Evolutionary conservation across 1,284 basidiomycete genomes (phyloP).

Genomic region (Marasmius oreades): DNA sequence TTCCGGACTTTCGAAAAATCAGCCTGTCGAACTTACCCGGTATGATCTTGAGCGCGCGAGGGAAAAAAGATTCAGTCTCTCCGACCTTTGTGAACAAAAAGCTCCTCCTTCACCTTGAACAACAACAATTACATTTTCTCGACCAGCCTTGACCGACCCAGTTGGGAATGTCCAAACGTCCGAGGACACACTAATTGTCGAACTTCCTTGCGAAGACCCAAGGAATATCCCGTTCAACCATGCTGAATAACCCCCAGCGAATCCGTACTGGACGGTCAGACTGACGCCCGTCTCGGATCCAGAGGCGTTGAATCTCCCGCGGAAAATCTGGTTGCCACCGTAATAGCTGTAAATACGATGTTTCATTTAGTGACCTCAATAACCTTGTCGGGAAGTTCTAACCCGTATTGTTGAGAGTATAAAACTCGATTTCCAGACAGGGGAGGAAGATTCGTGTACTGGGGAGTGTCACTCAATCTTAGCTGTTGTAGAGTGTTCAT

Average conservation of each 20-base stretch:
- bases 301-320: conserved; percentile 46
- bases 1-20: no score
- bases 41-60: no score
- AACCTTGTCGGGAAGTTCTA: conserved; percentile 6
- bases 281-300: conserved; percentile 40
- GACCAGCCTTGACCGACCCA: conserved; percentile 29
- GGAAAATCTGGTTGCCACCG: conserved; percentile 46
- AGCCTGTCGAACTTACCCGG: no score
- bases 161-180: conserved; percentile 38
- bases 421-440: conserved; percentile 38
- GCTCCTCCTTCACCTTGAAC: conserved; percentile 39
- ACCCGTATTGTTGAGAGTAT: conserved; percentile 52
- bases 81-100: not conserved
- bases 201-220: conserved; percentile 42
- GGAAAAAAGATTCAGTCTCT: no score
- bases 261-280: conserved; percentile 45
- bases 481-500: not conserved
- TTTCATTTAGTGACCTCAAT: not conserved
- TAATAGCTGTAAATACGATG: conserved; percentile 33
- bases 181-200: conserved; percentile 37
- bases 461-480: not conserved
- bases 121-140: conserved; percentile 46
- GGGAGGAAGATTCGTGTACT: conserved; percentile 47
- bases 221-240: conserved; percentile 51
- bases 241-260: conserved; percentile 46